Percentiles rank a stretch among this genome's conserved stretches.
Conservation (phyloP, 2,329 filamentous ascomycete genomes). For the Penicillium capsulatum region DNA sequence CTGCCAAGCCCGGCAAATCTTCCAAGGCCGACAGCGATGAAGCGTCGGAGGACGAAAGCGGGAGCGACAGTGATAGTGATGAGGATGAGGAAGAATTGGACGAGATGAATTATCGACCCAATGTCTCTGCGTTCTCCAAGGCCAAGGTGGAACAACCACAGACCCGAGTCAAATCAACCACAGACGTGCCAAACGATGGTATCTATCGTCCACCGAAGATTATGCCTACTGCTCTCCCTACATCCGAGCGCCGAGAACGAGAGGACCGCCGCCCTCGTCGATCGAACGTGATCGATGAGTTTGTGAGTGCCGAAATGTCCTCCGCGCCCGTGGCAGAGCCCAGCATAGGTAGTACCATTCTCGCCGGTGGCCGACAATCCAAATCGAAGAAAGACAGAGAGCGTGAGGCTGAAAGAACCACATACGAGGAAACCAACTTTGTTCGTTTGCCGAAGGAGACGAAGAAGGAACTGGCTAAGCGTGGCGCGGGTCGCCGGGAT, state of each 20-base stretch:
- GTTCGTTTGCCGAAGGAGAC: slow-evolving; percentile 77
- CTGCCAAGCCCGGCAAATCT: slow-evolving; percentile 28
- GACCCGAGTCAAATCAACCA: slow-evolving; percentile 22
- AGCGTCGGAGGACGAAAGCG: slow-evolving; percentile 21
- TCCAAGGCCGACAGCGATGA: slow-evolving; percentile 28
- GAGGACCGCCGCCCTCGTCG: slow-evolving; percentile 60
- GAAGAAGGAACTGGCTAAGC: slow-evolving; percentile 78
- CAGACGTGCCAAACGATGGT: slow-evolving; percentile 50
- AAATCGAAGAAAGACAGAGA: slow-evolving; percentile 73
- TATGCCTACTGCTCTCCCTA: slow-evolving; percentile 77
- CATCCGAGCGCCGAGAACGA: slow-evolving; percentile 57
- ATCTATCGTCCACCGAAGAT: slow-evolving; percentile 88
- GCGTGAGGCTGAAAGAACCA: slow-evolving; percentile 70
- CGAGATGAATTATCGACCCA: slow-evolving; percentile 61
- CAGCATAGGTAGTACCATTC: slow-evolving; percentile 86
- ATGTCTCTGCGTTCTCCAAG: slow-evolving; percentile 47
- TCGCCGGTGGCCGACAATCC: slow-evolving; percentile 69
- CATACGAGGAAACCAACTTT: slow-evolving; percentile 93
- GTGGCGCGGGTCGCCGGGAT: slow-evolving; percentile 43
- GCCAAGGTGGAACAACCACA: slow-evolving; percentile 35
- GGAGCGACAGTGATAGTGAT: slow-evolving; percentile 18
- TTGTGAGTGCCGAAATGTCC: slow-evolving; percentile 79
- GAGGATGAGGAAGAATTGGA: slow-evolving; percentile 48
- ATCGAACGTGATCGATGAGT: slow-evolving; percentile 87
- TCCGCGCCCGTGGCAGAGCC: slow-evolving; percentile 76